Base-by-base conservation (phyloP, 1,284 basidiomycete genomes). In the Rhodotorula sp. region DNA sequence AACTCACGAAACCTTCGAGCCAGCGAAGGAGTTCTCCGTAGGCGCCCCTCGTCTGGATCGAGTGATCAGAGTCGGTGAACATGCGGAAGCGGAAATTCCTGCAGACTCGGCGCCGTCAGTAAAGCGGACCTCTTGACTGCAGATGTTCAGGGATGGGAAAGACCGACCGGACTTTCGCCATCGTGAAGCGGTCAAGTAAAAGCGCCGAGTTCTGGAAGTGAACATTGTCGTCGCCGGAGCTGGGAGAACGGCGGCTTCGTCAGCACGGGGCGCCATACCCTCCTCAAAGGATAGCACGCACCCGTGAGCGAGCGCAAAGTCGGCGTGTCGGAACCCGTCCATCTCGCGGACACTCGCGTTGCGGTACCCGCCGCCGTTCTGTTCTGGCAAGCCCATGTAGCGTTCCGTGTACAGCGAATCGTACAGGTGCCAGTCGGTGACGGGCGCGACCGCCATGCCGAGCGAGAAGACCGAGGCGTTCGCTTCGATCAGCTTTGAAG, bases 141-240 rank as follows among this genome's bases (percentile, higher is more conserved):
- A 51, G 12, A 31, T 52, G 7, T 15, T 39, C 10, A n/a, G 39
- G 2, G 34, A 16, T 43, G 20, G 15, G 46, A 3, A 26, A 26
- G 5, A 66, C 73, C 18, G 87, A 87, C 73, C 91, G 85, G 49
- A 97, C 87, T 67, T 88, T 84, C 26, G 85, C 87, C 77, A 85
- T 84, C 0, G 93, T 97, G 75, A 99, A 86, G 87, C 95, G 91
- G 81, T 98, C 96, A 60, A 98, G 82, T 77, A 98, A 80, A 78
- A 91, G 91, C 6, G 93, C 94, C 68, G 90, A 90, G 82, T 98
- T 96, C 52, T 90, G 87, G 78, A 88, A 95, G 81, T 98, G 96
- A 51, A 97, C 91, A 79, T 97, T 97, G 80, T 97, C 94, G 81
- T 97, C 94, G 5, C 90, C 94, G 74, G 88, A 91, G 18, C 64